phyloP scores from a whole-genome alignment of 208 protist genomes.

The Wallacemonas sp. region DNA sequence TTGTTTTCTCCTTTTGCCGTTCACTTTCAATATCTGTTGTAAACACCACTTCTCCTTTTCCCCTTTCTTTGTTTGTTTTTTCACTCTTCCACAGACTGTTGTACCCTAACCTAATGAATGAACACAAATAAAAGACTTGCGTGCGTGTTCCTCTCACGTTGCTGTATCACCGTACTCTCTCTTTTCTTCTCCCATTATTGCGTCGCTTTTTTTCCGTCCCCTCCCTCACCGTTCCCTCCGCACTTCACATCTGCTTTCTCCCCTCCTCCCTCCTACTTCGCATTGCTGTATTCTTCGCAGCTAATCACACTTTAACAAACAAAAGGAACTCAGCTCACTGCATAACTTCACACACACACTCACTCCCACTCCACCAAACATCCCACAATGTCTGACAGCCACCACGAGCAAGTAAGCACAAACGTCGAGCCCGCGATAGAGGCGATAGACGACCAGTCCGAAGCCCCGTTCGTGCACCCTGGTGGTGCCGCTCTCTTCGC shows the following conservation, averaged over 20 bases:
- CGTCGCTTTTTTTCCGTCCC: neutral
- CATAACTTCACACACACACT: neutral
- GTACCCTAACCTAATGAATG: neutral
- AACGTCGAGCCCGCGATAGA: neutral
- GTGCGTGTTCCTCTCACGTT: neutral
- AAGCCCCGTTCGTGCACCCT: conserved; percentile 6
- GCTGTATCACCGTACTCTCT: neutral
- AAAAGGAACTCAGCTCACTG: neutral
- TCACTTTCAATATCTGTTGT: too few species aligned
- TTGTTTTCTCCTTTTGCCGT: neutral
- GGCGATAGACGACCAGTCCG: neutral
- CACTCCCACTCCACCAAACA: neutral
- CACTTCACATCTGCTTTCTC: neutral
- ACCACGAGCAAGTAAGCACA: neutral
- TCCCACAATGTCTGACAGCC: conserved; percentile 1
- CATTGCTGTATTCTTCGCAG: too few species aligned
- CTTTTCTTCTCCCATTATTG: neutral
- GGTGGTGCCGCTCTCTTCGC: conserved; percentile 22
- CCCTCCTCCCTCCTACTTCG: too few species aligned
- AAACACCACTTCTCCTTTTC: too few species aligned
- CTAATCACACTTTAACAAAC: neutral
- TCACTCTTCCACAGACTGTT: neutral
- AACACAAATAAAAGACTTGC: too few species aligned
- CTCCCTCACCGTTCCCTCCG: neutral
- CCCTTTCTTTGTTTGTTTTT: neutral